Evolutionary conservation across 75 land plant species (phyloP).

Genomic region (Picea glauca): DNA sequence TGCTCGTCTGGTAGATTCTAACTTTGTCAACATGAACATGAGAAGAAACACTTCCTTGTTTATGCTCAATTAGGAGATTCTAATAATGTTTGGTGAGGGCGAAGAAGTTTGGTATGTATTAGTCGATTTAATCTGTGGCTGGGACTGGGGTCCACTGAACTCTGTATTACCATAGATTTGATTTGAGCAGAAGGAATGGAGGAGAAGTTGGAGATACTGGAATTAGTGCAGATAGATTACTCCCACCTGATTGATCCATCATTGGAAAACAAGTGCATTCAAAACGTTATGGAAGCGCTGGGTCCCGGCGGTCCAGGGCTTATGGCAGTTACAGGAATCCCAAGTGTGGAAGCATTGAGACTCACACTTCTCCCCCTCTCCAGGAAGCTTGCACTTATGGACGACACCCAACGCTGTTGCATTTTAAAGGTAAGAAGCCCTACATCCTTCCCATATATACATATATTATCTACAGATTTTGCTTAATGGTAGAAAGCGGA

Average conservation of each 20-base stretch:
- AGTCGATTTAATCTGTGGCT: no score
- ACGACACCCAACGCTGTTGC: slow-evolving; percentile 24
- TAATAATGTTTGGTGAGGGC: no score
- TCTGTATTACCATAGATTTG: no score
- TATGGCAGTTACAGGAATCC: slow-evolving; percentile 51
- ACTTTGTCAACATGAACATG: no score
- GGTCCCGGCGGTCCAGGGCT: slow-evolving; percentile 81
- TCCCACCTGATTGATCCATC: background rate
- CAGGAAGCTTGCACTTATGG: slow-evolving; percentile 68
- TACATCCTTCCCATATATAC: no score
- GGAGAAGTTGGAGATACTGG: slow-evolving; percentile 1
- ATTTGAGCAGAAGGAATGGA: background rate
- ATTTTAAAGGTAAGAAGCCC: slow-evolving; percentile 56
- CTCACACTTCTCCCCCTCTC: slow-evolving; percentile 62
- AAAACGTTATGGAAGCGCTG: slow-evolving; percentile 37
- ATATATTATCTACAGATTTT: no score
- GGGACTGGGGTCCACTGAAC: no score
- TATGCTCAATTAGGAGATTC: no score
- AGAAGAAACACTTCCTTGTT: no score
- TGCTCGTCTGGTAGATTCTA: no score
- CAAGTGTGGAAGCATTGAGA: slow-evolving; percentile 25
- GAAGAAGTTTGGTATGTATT: no score
- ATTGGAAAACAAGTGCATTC: background rate
- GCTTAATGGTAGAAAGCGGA: no score
- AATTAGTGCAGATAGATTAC: slow-evolving; percentile 10